Evolutionary conservation across 2,329 filamentous ascomycete genomes (phyloP), one percentile per base, ranked within the genome.

Genomic region (Talaromyces sp.): DNA sequence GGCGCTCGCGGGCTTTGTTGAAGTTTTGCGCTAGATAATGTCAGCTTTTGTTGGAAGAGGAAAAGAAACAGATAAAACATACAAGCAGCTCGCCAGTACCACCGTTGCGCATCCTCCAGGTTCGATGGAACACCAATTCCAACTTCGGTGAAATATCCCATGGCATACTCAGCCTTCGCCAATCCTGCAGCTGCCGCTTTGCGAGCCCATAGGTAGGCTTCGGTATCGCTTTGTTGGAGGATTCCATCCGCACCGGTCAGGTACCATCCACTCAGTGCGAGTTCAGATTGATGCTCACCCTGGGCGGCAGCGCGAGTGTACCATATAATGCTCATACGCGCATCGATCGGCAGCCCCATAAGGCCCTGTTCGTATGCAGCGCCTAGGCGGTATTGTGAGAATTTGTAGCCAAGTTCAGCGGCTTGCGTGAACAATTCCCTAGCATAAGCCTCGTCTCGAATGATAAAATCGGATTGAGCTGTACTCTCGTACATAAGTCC

Each of bases 31-130:
- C 94, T 97, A 70, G 25, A 47, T 15, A 39, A 47, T 43, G 8
- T 45, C 39, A 61, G 64, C 19, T 37, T 61, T 15, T 7, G 41
- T 11, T 8, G 25, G 7, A 3, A 15, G 10, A 22, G 43, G 13
- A 63, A 64, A 41, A 43, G 11, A 52, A 58, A 58, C 45, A 43
- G 62, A 13, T 41, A 61, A 66, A 66, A 88, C 92, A 87, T 84
- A 97, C 94, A 91, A 75, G 95, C 95, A 79, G 95, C 93, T 77
- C 94, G 86, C 86, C 93, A 97, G 80, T 99, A 99, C 95, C 95
- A 99, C 71, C 93, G 87, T 84, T 96, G 97, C 25, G 94, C 95
- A 79, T 98, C 95, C 73, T 99, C 95, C 71, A 97, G 73, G 75
- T 94, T 96, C 9, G 90, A 88, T 17, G 89, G 84, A 69, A 92